These are phyloP conservation scores for Teratosphaeria gauchensis DNA, from an alignment of 2,329 filamentous ascomycete genomes.

Conservation along the genomic window DNA sequence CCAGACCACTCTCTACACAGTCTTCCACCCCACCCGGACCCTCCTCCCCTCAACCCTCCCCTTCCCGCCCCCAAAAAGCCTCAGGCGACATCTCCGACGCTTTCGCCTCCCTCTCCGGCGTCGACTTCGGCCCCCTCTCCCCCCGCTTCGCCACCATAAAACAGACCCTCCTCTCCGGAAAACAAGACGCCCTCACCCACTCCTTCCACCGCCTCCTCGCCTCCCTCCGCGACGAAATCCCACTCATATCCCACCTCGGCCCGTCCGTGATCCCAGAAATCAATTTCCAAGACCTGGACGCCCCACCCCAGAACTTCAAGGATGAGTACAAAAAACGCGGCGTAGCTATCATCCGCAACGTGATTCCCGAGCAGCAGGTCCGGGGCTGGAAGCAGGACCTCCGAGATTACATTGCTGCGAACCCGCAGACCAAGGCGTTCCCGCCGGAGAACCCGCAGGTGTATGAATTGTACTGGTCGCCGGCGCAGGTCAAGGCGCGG, in stretches of 20 bases:
- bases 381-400: conserved; percentile 36
- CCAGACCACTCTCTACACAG: neutral
- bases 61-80: neutral
- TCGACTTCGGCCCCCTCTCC: conserved; percentile 35
- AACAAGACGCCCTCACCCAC: conserved; percentile 38
- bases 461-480: conserved; percentile 43
- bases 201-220: conserved; percentile 40
- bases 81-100: conserved; percentile 43
- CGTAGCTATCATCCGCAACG: conserved; percentile 38
- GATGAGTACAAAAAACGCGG: conserved; percentile 49
- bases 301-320: conserved; percentile 46
- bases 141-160: conserved; percentile 39
- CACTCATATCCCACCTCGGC: conserved; percentile 33
- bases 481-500: conserved; percentile 37
- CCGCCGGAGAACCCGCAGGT: conserved; percentile 41
- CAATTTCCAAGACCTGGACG: conserved; percentile 35
- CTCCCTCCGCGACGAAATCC: conserved; percentile 35
- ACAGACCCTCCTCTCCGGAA: conserved; percentile 32
- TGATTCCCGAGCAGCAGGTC: conserved; percentile 35
- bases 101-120: conserved; percentile 40
- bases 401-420: conserved; percentile 35
- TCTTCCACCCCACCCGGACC: neutral
- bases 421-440: conserved; percentile 39
- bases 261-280: conserved; percentile 38
- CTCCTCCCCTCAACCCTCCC: neutral